These are phyloP conservation scores for Erodium trifolium DNA, from an alignment of 441 rosid species.

Conservation along the genomic window DNA sequence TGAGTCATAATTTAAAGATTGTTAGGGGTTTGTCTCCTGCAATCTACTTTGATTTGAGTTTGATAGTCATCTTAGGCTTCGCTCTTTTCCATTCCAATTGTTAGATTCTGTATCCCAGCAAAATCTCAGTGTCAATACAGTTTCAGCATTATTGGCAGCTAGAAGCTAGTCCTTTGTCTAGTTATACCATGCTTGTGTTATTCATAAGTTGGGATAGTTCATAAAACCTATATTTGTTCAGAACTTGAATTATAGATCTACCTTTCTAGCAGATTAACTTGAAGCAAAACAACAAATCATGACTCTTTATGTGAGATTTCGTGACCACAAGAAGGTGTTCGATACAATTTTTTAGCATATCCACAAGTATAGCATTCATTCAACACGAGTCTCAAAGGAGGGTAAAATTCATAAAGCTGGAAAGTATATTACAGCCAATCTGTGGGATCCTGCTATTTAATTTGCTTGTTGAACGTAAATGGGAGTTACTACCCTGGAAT, in stretches of 20 bases:
- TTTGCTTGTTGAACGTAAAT: conserved; percentile 38
- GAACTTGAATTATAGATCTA: background rate
- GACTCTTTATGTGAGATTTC: conserved; percentile 6
- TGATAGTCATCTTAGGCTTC: background rate
- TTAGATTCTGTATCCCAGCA: background rate
- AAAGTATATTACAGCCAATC: too few relatives aligned
- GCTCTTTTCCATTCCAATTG: background rate
- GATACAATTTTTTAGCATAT: conserved; percentile 12
- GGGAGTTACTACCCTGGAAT: conserved; percentile 46
- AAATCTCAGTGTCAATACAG: background rate
- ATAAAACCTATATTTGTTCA: background rate
- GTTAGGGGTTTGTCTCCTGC: background rate
- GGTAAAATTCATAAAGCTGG: background rate
- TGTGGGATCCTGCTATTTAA: too few relatives aligned
- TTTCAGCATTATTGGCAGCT: background rate
- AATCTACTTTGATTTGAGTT: background rate
- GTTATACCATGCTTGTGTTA: background rate
- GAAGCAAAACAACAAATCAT: conserved; percentile 14
- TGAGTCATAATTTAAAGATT: background rate
- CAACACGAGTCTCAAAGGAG: conserved; percentile 11
- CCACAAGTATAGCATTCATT: conserved; percentile 3
- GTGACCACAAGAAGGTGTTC: conserved; percentile 21
- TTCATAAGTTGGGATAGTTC: background rate
- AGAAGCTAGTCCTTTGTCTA: background rate
- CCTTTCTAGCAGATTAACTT: conserved; percentile 5